phyloP scores from a whole-genome alignment of 768 basidiomycete genomes.

The Piloderma croceum region DNA sequence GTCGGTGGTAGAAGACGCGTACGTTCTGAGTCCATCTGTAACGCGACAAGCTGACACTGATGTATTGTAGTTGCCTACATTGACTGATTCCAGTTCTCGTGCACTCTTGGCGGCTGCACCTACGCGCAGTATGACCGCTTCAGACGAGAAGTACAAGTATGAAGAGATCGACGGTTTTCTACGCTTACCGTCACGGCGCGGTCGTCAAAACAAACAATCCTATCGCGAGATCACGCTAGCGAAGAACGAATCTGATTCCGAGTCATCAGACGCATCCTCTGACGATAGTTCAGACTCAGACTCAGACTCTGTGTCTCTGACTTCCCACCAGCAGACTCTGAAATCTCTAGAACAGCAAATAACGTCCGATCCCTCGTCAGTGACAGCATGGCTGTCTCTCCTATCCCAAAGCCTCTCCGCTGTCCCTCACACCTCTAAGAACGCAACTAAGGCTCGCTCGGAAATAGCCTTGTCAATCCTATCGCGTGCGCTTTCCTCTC shows the following conservation, averaged over 20 bases:
- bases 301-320: constrained; percentile 28
- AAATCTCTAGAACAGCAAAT: constrained; percentile 55
- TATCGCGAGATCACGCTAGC: constrained; percentile 46
- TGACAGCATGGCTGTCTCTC: constrained; percentile 57
- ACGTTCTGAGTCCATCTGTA: constrained; percentile 8
- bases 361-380: constrained; percentile 42
- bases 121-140: constrained; percentile 40
- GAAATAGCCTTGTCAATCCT: constrained; percentile 70
- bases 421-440: constrained; percentile 60
- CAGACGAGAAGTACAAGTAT: constrained; percentile 40
- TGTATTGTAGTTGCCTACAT: constrained; percentile 35
- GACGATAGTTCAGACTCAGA: constrained; percentile 32
- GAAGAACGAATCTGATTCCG: constrained; percentile 27
- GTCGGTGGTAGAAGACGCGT: constrained; percentile 40
- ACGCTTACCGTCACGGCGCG: constrained; percentile 43
- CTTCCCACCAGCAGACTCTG: constrained; percentile 54
- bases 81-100: constrained; percentile 54
- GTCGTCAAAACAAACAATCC: constrained; percentile 29
- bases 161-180: constrained; percentile 67
- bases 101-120: constrained; percentile 50
- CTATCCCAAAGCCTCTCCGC: constrained; percentile 58
- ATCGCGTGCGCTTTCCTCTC: constrained; percentile 53
- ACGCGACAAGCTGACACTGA: constrained; percentile 3
- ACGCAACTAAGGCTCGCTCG: constrained; percentile 58
- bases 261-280: constrained; percentile 24